These are phyloP conservation scores for Catenaria anguillulae DNA, from an alignment of 371 early-diverging fungal species.

Conservation along the genomic window DNA sequence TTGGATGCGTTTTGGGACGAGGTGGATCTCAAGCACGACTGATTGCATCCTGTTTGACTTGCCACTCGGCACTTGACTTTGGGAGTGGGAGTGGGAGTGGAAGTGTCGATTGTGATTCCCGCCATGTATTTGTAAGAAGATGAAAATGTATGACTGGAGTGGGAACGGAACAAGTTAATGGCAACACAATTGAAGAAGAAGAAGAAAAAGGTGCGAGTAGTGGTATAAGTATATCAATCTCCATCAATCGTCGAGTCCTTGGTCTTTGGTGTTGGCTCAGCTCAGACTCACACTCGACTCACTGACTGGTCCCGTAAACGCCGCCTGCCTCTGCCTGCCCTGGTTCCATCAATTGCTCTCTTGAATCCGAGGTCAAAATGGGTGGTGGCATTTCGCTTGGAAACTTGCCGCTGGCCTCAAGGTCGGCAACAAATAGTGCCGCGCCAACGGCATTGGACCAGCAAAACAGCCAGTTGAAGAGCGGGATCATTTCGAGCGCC, in stretches of 20 bases:
- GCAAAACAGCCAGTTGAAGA: not conserved
- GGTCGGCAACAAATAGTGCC: not conserved
- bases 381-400: conserved; percentile 43
- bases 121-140: too few species aligned
- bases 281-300: conserved; percentile 50
- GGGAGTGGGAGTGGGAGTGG: too few species aligned
- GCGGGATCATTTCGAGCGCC: not conserved
- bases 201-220: too few species aligned
- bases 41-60: too few species aligned
- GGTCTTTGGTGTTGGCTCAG: conserved; percentile 50
- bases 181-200: conserved; percentile 45
- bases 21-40: too few species aligned
- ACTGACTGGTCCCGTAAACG: conserved; percentile 43
- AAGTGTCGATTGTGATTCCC: too few species aligned
- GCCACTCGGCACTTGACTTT: too few species aligned
- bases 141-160: conserved; percentile 47
- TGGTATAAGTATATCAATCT: too few species aligned
- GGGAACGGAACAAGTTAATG: conserved; percentile 65
- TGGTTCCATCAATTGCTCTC: conserved; percentile 48
- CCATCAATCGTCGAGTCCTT: too few species aligned
- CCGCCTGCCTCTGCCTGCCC: conserved; percentile 63
- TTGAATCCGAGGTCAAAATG: conserved; percentile 81
- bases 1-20: conserved; percentile 16
- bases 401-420: conserved; percentile 49
- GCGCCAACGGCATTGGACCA: not conserved